Evolutionary conservation across 2,329 filamentous ascomycete genomes (phyloP), one percentile per base, ranked within the genome.

Genomic region (Akanthomyces uredinophilus): DNA sequence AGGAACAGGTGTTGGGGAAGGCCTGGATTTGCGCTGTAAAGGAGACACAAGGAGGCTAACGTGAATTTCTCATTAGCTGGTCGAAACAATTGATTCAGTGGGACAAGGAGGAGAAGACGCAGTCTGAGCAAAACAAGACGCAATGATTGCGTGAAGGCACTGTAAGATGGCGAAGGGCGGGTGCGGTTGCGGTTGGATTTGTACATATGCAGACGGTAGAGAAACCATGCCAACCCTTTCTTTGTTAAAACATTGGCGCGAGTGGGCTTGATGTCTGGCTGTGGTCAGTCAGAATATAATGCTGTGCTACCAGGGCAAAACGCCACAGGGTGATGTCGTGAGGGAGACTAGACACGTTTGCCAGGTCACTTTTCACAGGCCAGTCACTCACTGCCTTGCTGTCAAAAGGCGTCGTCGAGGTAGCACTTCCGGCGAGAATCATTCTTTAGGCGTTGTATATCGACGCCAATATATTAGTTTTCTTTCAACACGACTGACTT

Each of bases 1-100:
- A 6, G 41, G 27, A 10, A 18, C 13, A 32, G 10, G 14, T 27
- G 35, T 7, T 35, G 32, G 46, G 44, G 16, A 1, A n/a, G 4
- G 7, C 10, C 13, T 24, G 29, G 29, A 16, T 16, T 20, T n/a
- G n/a, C n/a, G 22, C 5, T 46, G 20, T 18, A 41, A 5, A 11
- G 32, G 16, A 7, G 39, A 54, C 20, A 24, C n/a, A 20, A 4
- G 14, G 20, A n/a, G 47, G 57, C 56, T 60, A 57, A 63, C 57
- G 47, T 46, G 4, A n/a, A 18, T 32, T 39, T n/a, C 18, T 4
- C 10, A 32, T 50, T 60, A 79, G 78, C 67, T 79, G 78, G 78
- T 78, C 77, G 64, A 79, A 73, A 68, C 77, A 79, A 63, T 69
- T 79, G 72, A 75, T 75, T 64, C 71, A 76, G 66, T 79, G 75